phyloP scores from a whole-genome alignment of 1,284 basidiomycete species.

The Irpex lacteus region DNA sequence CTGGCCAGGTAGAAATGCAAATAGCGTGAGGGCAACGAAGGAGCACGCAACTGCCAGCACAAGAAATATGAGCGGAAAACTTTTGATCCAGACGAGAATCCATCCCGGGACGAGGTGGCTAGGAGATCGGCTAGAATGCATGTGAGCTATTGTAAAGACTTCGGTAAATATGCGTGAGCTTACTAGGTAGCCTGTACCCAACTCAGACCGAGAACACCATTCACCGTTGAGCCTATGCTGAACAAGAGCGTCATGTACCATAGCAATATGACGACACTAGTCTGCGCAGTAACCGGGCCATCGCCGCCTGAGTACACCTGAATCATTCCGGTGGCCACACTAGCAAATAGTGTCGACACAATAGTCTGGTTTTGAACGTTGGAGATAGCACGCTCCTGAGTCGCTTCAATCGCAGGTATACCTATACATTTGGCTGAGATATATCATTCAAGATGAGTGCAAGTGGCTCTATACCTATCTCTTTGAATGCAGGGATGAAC shows the following conservation, averaged over 20 bases:
- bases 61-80: slow-evolving; percentile 65
- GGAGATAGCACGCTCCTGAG: slow-evolving; percentile 8
- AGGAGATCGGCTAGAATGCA: slow-evolving; percentile 41
- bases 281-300: slow-evolving; percentile 26
- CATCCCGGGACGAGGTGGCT: slow-evolving; percentile 64
- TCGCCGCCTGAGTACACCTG: background rate
- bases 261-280: slow-evolving; percentile 50
- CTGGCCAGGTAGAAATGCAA: slow-evolving; percentile 28
- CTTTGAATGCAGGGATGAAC: slow-evolving; percentile 11
- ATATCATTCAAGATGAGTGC: no score
- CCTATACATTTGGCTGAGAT: background rate
- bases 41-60: slow-evolving; percentile 66
- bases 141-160: slow-evolving; percentile 2
- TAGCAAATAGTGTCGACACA: slow-evolving; percentile 12
- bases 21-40: slow-evolving; percentile 58
- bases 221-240: slow-evolving; percentile 66
- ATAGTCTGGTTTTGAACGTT: slow-evolving; percentile 13
- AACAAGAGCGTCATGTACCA: slow-evolving; percentile 70
- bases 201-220: slow-evolving; percentile 61
- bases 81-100: slow-evolving; percentile 71
- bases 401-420: slow-evolving; percentile 6
- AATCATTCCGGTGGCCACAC: slow-evolving; percentile 8
- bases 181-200: slow-evolving; percentile 75
- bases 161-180: slow-evolving; percentile 24
- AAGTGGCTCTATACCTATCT: slow-evolving; percentile 2